Percentiles rank a stretch among this genome's conserved stretches.
phyloP scores from a whole-genome alignment of 192 early-diverging fungal species.

The Backusella australiensis region DNA sequence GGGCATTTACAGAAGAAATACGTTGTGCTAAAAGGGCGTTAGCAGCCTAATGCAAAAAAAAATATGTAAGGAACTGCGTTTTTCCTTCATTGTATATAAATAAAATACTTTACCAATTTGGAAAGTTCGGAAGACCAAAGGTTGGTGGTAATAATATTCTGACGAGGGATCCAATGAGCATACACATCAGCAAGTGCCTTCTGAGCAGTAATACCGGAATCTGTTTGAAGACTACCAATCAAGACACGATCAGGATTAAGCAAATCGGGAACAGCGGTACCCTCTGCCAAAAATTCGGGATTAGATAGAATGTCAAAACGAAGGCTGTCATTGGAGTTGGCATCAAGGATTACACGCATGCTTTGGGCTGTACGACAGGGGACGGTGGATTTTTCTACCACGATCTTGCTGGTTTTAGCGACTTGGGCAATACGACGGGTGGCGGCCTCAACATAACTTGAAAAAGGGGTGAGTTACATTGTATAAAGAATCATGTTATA shows the following conservation, averaged over 20 bases:
- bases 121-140: constrained; percentile 92
- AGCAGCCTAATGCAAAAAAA: constrained; percentile 55
- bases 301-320: constrained; percentile 90
- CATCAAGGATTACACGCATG: constrained; percentile 78
- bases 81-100: not conserved
- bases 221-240: constrained; percentile 75
- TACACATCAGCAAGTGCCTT: constrained; percentile 72
- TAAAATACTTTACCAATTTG: constrained; percentile 65
- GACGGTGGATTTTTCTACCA: constrained; percentile 93
- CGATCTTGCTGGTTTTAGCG: constrained; percentile 77
- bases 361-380: constrained; percentile 87
- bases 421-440: constrained; percentile 79
- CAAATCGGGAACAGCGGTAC: constrained; percentile 83
- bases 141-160: constrained; percentile 84
- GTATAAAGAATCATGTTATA: not conserved
- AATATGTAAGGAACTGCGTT: no score
- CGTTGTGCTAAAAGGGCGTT: constrained; percentile 94
- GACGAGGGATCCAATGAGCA: constrained; percentile 77
- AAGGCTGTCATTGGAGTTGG: constrained; percentile 64
- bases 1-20: constrained; percentile 87
- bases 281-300: constrained; percentile 96
- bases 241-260: constrained; percentile 84
- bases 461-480: not conserved
- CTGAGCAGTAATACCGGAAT: constrained; percentile 72
- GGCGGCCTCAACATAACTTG: constrained; percentile 76